phyloP scores from a whole-genome alignment of 2,329 filamentous ascomycete genomes.

The Trichoderma simmonsii region DNA sequence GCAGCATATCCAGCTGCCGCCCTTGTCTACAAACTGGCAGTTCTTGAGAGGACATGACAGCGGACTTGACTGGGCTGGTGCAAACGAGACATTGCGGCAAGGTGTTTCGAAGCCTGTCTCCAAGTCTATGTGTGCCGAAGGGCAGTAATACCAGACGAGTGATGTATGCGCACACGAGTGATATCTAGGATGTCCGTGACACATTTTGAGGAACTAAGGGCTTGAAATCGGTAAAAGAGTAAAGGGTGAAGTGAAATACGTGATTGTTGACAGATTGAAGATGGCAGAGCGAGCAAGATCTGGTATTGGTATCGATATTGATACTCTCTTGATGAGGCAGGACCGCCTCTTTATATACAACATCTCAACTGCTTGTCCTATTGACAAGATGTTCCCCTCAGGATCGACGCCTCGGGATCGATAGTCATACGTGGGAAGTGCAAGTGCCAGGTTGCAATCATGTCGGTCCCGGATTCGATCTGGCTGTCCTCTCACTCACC shows the following conservation, averaged over 20 bases:
- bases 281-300: neutral
- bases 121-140: constrained; percentile 42
- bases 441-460: neutral
- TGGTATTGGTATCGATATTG: neutral
- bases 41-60: constrained; percentile 48
- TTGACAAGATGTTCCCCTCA: neutral
- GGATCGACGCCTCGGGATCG: neutral
- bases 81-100: constrained; percentile 48
- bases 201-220: constrained; percentile 39
- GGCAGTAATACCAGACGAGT: constrained; percentile 54
- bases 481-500: neutral
- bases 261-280: neutral
- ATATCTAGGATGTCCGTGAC: constrained; percentile 51
- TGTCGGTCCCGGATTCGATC: neutral
- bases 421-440: neutral
- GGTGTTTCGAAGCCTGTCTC: constrained; percentile 49
- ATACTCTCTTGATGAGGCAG: neutral
- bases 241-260: too few species aligned
- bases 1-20: constrained; percentile 54
- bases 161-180: constrained; percentile 55
- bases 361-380: neutral
- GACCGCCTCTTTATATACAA: neutral
- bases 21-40: constrained; percentile 50
- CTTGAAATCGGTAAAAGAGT: neutral
- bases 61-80: constrained; percentile 42